These are phyloP conservation scores for Trichoderma lentiforme DNA, from an alignment of 2,329 filamentous ascomycete species.

Conservation along the genomic window DNA sequence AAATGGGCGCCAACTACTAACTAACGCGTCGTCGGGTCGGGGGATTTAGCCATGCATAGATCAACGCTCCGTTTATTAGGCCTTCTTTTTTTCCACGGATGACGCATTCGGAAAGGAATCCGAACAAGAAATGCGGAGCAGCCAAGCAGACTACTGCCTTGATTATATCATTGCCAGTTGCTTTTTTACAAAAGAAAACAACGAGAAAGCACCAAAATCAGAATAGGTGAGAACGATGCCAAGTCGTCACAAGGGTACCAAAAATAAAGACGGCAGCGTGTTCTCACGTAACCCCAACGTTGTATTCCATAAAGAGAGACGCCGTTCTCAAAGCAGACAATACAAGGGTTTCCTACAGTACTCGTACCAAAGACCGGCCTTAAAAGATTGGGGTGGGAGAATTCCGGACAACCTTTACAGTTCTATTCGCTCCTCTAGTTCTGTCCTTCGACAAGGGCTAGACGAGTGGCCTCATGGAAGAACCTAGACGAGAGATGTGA, in stretches of 20 bases:
- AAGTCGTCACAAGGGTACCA: not conserved
- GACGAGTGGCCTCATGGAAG: not conserved
- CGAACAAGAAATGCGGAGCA: slow-evolving; percentile 6
- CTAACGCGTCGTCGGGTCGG: slow-evolving; percentile 11
- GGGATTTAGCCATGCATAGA: slow-evolving; percentile 17
- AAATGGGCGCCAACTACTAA: not conserved
- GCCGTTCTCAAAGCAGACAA: not conserved
- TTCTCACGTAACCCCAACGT: slow-evolving; percentile 5
- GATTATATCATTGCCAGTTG: not conserved
- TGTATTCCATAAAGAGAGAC: not conserved
- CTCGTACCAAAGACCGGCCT: not conserved
- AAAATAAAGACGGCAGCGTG: not conserved
- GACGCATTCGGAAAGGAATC: slow-evolving; percentile 6
- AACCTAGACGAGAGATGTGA: not conserved
- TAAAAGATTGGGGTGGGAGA: not conserved
- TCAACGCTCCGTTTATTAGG: not conserved
- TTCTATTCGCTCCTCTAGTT: not conserved
- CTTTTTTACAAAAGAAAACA: not conserved
- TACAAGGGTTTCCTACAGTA: not conserved
- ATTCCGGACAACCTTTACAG: not conserved
- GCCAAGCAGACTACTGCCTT: not conserved
- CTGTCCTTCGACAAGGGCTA: not conserved
- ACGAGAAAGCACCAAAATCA: not conserved
- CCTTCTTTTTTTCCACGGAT: not conserved
- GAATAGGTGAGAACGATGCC: not conserved